Evolutionary conservation across 441 rosid genomes (phyloP).

Genomic region (Populus tomentosa): DNA sequence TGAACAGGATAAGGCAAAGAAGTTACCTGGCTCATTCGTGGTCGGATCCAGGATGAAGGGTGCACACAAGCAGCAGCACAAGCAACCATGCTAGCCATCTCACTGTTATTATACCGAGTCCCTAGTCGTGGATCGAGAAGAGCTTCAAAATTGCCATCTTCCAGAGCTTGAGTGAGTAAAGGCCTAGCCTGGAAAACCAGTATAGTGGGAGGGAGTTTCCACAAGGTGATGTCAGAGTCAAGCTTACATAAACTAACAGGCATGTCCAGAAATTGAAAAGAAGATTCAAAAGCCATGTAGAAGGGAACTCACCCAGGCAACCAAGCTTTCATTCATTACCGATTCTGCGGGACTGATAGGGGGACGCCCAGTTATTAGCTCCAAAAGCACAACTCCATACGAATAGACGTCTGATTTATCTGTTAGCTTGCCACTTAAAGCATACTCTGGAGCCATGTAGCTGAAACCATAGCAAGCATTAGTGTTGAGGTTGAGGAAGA

Average conservation of each 20-base stretch:
- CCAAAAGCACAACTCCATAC: not conserved
- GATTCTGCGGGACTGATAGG: not conserved
- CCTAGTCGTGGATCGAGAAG: slow-evolving; percentile 9
- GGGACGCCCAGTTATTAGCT: not conserved
- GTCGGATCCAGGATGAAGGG: slow-evolving; percentile 15
- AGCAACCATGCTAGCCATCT: slow-evolving; percentile 16
- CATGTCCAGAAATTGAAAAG: not conserved
- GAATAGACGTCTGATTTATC: slow-evolving; percentile 41
- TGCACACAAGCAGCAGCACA: slow-evolving; percentile 21
- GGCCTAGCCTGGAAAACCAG: slow-evolving; percentile 10
- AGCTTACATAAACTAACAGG: not conserved
- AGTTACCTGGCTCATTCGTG: slow-evolving; percentile 18
- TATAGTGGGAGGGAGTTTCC: not conserved
- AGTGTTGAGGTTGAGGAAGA: not conserved
- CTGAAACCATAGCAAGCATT: not conserved
- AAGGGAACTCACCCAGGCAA: not conserved
- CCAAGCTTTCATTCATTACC: not conserved
- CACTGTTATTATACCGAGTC: not conserved
- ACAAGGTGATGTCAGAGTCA: not conserved
- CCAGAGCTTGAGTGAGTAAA: slow-evolving; percentile 13
- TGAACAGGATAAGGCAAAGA: not conserved
- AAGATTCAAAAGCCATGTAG: not conserved
- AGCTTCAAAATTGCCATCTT: not conserved
- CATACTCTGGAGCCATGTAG: not conserved
- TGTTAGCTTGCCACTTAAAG: slow-evolving; percentile 40